Conservation (phyloP, 495 filamentous ascomycete species). For the Penicillium pulvis region DNA sequence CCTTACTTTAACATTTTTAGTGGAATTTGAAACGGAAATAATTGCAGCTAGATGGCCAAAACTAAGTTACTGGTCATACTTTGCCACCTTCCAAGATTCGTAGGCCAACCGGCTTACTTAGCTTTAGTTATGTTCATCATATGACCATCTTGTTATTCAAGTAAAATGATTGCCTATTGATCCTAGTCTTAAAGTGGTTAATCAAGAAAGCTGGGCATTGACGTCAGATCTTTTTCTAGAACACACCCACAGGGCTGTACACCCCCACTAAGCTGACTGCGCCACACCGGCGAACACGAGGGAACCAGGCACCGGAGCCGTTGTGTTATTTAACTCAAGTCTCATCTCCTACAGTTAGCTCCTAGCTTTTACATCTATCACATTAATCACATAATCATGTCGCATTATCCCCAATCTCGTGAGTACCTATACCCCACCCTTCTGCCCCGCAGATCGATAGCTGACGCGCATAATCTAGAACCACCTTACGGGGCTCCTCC, state of each 20-base stretch:
- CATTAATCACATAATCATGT: neutral
- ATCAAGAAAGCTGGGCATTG: neutral
- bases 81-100: too few species aligned
- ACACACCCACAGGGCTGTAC: conserved; percentile 5
- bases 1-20: too few species aligned
- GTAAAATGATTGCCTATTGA: too few species aligned
- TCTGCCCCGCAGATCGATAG: conserved; percentile 6
- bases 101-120: too few species aligned
- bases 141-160: too few species aligned
- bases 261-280: conserved; percentile 14
- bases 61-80: too few species aligned
- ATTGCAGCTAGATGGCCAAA: too few species aligned
- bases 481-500: conserved; percentile 35
- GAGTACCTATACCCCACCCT: neutral
- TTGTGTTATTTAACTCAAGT: neutral
- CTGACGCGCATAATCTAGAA: conserved; percentile 18
- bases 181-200: neutral
- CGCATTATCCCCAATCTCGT: neutral
- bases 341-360: neutral
- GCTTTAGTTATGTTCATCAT: too few species aligned
- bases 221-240: conserved; percentile 4
- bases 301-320: neutral
- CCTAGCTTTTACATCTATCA: neutral
- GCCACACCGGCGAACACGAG: conserved; percentile 15
- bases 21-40: too few species aligned